Base-by-base conservation (phyloP, 2,329 filamentous ascomycete species). In the Plenodomus lindquistii region DNA sequence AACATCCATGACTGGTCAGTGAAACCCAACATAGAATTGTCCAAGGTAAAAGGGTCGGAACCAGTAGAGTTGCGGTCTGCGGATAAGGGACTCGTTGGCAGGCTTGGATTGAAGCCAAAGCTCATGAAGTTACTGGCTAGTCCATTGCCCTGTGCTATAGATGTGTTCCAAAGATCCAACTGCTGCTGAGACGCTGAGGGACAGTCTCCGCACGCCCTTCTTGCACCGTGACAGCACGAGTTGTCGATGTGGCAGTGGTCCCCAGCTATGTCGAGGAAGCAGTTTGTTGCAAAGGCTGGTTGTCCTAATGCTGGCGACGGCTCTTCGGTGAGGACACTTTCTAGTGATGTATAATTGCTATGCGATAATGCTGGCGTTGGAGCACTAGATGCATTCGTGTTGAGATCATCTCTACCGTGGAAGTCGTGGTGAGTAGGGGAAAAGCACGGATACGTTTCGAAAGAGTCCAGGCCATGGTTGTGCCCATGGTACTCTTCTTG, bases 181-280 rank as follows among this genome's bases (percentile, higher is more conserved):
- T 66, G 57, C 3, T 58, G 51, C 35, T 62, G 57, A 20, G 66
- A 55, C n/a, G 59, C 57, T 17, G 53, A 59, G 9, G 61, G 56
- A 27, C 48, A 58, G n/a, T 70, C 63, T 29, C 62, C 66, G 46
- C 66, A 69, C 15, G 60, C 59, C 48, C 63, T 56, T 31, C 55
- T 51, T 9, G 52, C 29, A 2, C 65, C 66, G 57, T 72, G 69
- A 41, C 69, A 72, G 40, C 69, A 72, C 13, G 67, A 63, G 41
- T 70, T 66, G 48, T 67, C 63, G 21, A 69, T 62, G 44, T 72
- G 68, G 55, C 69, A 72, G 47, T 72, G 67, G 19, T 68, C 69
- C 1, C 54, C 59, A 9, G 63, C 55, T 19, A 68, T 61, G 35
- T 67, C 61, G 13, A 69, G 54, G 47, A 61, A 66, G 48, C 66